Conservation (phyloP, 2,329 filamentous ascomycete species). For the Phialophora expanda region DNA sequence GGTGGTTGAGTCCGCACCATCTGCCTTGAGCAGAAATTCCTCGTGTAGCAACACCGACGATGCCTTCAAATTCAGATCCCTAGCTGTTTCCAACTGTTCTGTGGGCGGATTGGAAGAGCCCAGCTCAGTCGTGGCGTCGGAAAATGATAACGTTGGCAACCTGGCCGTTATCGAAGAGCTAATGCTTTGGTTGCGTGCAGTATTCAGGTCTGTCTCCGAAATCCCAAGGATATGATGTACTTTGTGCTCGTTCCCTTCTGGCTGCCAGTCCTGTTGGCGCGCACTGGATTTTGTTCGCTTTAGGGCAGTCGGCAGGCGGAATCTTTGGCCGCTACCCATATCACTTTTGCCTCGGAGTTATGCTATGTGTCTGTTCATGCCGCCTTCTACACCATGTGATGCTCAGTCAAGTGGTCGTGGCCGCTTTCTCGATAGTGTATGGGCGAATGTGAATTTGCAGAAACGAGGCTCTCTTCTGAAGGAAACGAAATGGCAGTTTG, state of each 20-base stretch:
- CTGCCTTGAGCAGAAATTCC: slow-evolving; percentile 27
- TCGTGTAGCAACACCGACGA: slow-evolving; percentile 35
- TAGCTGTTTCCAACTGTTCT: slow-evolving; percentile 18
- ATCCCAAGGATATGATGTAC: slow-evolving; percentile 38
- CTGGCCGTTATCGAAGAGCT: slow-evolving; percentile 35
- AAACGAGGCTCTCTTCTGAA: not conserved
- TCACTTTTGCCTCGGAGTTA: slow-evolving; percentile 8
- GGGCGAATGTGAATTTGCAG: not conserved
- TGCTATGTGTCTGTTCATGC: slow-evolving; percentile 12
- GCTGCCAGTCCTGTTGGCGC: slow-evolving; percentile 22
- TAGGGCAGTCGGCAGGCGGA: slow-evolving; percentile 27
- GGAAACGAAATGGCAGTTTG: not conserved
- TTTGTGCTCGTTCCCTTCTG: slow-evolving; percentile 33
- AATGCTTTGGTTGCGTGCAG: slow-evolving; percentile 37
- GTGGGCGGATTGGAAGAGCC: slow-evolving; percentile 28
- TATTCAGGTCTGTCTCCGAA: slow-evolving; percentile 32
- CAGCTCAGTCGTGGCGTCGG: slow-evolving; percentile 39
- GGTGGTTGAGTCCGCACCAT: slow-evolving; percentile 6
- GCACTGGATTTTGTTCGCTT: slow-evolving; percentile 28
- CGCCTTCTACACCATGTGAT: not conserved
- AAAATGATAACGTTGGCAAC: slow-evolving; percentile 34
- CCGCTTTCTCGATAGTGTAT: not conserved
- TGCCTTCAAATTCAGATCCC: slow-evolving; percentile 30
- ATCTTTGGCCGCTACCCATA: slow-evolving; percentile 32
- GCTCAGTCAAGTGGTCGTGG: not conserved